Conservation (phyloP, 208 protist genomes). For the Leishmania arabica region DNA sequence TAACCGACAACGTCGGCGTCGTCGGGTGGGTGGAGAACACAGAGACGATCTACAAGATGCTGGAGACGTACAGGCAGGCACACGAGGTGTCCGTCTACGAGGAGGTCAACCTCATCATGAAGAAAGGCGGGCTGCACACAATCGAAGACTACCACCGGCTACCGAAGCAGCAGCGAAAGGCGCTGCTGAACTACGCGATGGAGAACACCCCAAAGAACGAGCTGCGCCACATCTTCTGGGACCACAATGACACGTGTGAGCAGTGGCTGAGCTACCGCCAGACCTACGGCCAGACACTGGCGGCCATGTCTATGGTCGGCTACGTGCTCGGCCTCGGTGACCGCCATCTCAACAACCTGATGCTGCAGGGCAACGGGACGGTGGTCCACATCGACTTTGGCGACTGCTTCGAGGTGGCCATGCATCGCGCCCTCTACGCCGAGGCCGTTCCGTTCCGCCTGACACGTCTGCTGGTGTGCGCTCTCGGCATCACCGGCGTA, state of each 20-base stretch:
- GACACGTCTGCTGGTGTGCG: slow-evolving; percentile 98
- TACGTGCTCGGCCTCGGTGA: slow-evolving; percentile 99
- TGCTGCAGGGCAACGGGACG: slow-evolving; percentile 98
- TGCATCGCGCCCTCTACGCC: slow-evolving; percentile 98
- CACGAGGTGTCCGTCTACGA: slow-evolving; percentile 83
- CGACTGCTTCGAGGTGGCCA: slow-evolving; percentile 99
- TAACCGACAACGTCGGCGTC: slow-evolving; percentile 99
- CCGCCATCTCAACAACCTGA: slow-evolving; percentile 99
- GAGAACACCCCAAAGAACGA: slow-evolving; percentile 96
- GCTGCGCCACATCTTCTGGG: slow-evolving; percentile 97
- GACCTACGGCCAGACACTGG: slow-evolving; percentile 98
- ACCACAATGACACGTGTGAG: slow-evolving; percentile 97
- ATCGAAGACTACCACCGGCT: slow-evolving; percentile 90
- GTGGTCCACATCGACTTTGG: slow-evolving; percentile 99
- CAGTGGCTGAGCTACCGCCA: slow-evolving; percentile 98
- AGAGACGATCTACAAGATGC: slow-evolving; percentile 95
- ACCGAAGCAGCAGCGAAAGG: slow-evolving; percentile 73
- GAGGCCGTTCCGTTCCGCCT: slow-evolving; percentile 99
- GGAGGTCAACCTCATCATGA: slow-evolving; percentile 84
- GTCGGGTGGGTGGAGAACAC: slow-evolving; percentile 99
- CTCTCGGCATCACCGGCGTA: slow-evolving; percentile 98
- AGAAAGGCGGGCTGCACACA: slow-evolving; percentile 59
- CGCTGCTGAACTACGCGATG: slow-evolving; percentile 93
- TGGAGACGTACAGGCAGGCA: slow-evolving; percentile 76
- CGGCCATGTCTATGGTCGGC: slow-evolving; percentile 99